Evolutionary conservation across 805 yeast species (phyloP), one percentile per base, ranked within the genome.

Genomic region (Candida schatavii): DNA sequence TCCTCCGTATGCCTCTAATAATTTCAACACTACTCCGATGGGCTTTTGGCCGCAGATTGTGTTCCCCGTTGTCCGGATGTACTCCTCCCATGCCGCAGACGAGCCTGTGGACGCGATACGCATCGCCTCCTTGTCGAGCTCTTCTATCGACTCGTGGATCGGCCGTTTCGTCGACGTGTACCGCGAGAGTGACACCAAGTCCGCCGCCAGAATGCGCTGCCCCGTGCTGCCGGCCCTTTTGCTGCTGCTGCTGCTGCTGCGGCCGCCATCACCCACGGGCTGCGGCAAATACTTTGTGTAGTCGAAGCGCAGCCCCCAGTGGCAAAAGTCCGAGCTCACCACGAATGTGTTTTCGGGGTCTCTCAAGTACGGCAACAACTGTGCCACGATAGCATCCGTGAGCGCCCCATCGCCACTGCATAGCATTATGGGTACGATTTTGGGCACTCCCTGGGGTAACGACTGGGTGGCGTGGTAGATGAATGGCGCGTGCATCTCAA

Each of bases 21-120:
- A 59, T 17, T 70, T 64, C 39, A 91, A 57, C 15, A 91, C 57
- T 6, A 88, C 68, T 2, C 78, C 76, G 27, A 93, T 70, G 0
- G 98, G 97, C 45, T 79, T 81, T 44, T 89, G 85, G 0, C 99
- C 99, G 62, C 99, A 93, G 14, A 93, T 85, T 0, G 99, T 93
- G 64, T 91, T 90, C 0, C 84, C 88, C 0, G 98, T 88, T 1
- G 48, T 50, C 4, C 64, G 62, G 3, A 93, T 77, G 56, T 93
- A 93, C 21, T 72, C 59, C 40, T 70, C 72, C 88, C 96, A 93
- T 5, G 63, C 62, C 1, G 56, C 52, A 41, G 81, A 77, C 2
- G 78, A 68, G 2, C 88, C 90, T 1, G 53, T 54, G 0, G 80
- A 60, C 0, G 84, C 69, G 2, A 83, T 64, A 7, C 69, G 61